Conservation (phyloP, 2,329 filamentous ascomycete species). For the Curvularia sp. region DNA sequence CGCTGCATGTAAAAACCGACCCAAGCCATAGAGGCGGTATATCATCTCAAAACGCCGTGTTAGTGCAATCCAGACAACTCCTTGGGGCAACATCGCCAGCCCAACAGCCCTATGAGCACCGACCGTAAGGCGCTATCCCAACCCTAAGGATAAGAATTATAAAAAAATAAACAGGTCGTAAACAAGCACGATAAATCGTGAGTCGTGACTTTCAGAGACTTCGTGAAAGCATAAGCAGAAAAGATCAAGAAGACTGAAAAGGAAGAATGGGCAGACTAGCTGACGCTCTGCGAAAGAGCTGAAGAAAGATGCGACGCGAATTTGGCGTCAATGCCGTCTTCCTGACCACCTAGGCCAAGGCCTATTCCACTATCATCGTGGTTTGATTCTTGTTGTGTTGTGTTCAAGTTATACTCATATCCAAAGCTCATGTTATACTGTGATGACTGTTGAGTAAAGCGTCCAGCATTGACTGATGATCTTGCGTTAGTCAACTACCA, state of each 20-base stretch:
- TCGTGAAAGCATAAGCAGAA: slow-evolving; percentile 14
- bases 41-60: slow-evolving; percentile 14
- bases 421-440: slow-evolving; percentile 47
- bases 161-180: slow-evolving; percentile 18
- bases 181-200: slow-evolving; percentile 14
- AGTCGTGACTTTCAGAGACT: slow-evolving; percentile 20
- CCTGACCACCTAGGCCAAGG: slow-evolving; percentile 44
- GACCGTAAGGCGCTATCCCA: neutral
- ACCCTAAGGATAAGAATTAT: slow-evolving; percentile 15
- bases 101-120: slow-evolving; percentile 5
- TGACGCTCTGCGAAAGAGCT: slow-evolving; percentile 33
- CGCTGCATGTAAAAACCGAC: slow-evolving; percentile 2
- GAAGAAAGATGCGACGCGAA: slow-evolving; percentile 39
- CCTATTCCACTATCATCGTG: slow-evolving; percentile 49
- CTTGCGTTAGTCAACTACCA: slow-evolving; percentile 48
- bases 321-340: slow-evolving; percentile 48
- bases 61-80: slow-evolving; percentile 3
- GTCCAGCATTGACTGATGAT: slow-evolving; percentile 46
- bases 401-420: slow-evolving; percentile 43
- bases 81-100: slow-evolving; percentile 4
- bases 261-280: slow-evolving; percentile 17
- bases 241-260: slow-evolving; percentile 16
- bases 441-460: slow-evolving; percentile 39
- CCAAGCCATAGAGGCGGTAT: slow-evolving; percentile 17
- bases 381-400: slow-evolving; percentile 42